phyloP scores from a whole-genome alignment of 129 eudicot species.

The Chrysanthemum makinoi region DNA sequence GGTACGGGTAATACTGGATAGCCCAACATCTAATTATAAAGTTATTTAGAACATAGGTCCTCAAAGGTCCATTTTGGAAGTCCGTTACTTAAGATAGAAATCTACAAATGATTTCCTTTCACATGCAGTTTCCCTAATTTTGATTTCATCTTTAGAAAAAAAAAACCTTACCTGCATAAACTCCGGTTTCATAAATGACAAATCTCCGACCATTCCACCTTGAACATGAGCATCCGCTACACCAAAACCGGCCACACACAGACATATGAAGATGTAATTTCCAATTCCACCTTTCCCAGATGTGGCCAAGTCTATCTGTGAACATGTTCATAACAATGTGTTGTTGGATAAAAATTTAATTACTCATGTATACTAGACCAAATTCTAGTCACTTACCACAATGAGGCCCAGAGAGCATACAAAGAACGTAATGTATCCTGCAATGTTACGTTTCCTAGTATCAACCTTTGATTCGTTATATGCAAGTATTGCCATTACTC shows the following conservation, averaged over 20 bases:
- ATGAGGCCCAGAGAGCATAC: slow-evolving; percentile 53
- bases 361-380: neutral
- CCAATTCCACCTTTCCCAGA: slow-evolving; percentile 19
- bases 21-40: too few relatives aligned
- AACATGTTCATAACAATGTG: neutral
- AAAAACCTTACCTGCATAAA: slow-evolving; percentile 5
- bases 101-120: neutral
- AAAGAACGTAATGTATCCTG: slow-evolving; percentile 59
- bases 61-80: too few relatives aligned
- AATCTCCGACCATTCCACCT: slow-evolving; percentile 31
- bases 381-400: slow-evolving; percentile 37
- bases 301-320: slow-evolving; percentile 20
- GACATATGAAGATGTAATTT: slow-evolving; percentile 16
- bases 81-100: too few relatives aligned
- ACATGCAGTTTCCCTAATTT: neutral
- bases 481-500: slow-evolving; percentile 54
- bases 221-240: slow-evolving; percentile 27
- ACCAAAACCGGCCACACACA: slow-evolving; percentile 24
- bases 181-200: slow-evolving; percentile 22
- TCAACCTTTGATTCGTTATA: slow-evolving; percentile 59
- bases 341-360: neutral
- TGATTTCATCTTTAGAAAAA: neutral
- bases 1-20: too few relatives aligned
- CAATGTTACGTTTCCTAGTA: slow-evolving; percentile 63
- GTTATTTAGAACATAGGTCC: too few relatives aligned